phyloP scores from a whole-genome alignment of 148 eudicot species.

The Vaccinium corymbosum region DNA sequence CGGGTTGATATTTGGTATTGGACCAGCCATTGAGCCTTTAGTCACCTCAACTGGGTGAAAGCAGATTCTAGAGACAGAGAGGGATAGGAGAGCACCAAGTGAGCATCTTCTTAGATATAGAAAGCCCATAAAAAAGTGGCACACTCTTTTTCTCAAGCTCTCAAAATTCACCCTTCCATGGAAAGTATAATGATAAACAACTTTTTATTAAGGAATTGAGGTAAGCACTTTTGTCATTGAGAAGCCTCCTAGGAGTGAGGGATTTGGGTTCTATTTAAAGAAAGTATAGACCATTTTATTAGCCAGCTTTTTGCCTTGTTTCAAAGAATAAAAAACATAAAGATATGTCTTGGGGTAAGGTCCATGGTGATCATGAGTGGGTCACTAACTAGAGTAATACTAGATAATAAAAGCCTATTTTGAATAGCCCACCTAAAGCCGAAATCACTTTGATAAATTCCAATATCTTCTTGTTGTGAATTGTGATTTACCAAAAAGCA shows the following conservation, averaged over 20 bases:
- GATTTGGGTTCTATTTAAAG: constrained; percentile 26
- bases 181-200: constrained; percentile 42
- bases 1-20: background rate
- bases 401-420: background rate
- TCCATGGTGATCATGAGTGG: constrained; percentile 17
- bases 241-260: constrained; percentile 55
- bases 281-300: background rate
- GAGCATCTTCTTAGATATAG: constrained; percentile 32
- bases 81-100: constrained; percentile 3
- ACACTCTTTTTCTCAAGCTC: constrained; percentile 24
- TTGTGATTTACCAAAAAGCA: constrained; percentile 7
- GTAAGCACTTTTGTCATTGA: constrained; percentile 40
- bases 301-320: constrained; percentile 27
- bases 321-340: constrained; percentile 17
- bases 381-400: constrained; percentile 11
- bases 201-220: constrained; percentile 35
- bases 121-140: constrained; percentile 25
- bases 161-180: constrained; percentile 24
- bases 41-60: constrained; percentile 32
- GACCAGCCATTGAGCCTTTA: constrained; percentile 13
- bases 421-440: constrained; percentile 6
- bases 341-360: background rate
- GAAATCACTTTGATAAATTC: constrained; percentile 13
- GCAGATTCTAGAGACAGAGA: constrained; percentile 30
- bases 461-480: background rate